Evolutionary conservation across 208 protist species (phyloP).

Genomic region (Acanthamoeba castellanii): DNA sequence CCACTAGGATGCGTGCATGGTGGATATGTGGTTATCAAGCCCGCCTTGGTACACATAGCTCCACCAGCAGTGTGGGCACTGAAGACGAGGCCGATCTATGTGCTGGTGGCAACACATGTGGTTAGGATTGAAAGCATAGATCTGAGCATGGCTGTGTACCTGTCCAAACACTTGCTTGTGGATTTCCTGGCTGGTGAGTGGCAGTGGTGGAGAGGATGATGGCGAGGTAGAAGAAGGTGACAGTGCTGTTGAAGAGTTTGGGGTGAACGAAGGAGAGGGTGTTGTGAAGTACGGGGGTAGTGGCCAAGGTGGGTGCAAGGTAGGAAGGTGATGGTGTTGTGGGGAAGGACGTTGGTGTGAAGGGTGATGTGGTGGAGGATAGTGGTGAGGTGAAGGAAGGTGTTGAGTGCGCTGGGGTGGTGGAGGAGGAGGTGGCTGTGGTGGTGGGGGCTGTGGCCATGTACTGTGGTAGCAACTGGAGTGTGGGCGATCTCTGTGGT

Average conservation of each 20-base stretch:
- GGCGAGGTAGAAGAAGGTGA: neutral
- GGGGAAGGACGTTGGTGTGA: neutral
- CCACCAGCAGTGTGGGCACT: too few species aligned
- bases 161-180: too few species aligned
- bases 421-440: neutral
- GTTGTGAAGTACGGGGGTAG: conserved; percentile 7
- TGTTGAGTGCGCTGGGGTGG: neutral
- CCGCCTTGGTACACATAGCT: too few species aligned
- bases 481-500: neutral
- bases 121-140: too few species aligned
- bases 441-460: neutral
- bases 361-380: conserved; percentile 1
- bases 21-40: too few species aligned
- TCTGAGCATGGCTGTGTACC: too few species aligned
- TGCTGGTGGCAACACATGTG: too few species aligned
- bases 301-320: conserved; percentile 3
- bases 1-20: too few species aligned
- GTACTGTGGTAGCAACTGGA: neutral
- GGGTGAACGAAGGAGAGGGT: neutral
- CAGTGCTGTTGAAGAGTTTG: neutral
- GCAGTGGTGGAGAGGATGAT: too few species aligned
- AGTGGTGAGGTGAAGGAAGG: conserved; percentile 1
- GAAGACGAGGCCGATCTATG: too few species aligned
- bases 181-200: too few species aligned
- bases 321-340: conserved; percentile 4